These are phyloP conservation scores for Blepharisma japonicum DNA, from an alignment of 73 alveolate genomes.

Conservation along the genomic window DNA sequence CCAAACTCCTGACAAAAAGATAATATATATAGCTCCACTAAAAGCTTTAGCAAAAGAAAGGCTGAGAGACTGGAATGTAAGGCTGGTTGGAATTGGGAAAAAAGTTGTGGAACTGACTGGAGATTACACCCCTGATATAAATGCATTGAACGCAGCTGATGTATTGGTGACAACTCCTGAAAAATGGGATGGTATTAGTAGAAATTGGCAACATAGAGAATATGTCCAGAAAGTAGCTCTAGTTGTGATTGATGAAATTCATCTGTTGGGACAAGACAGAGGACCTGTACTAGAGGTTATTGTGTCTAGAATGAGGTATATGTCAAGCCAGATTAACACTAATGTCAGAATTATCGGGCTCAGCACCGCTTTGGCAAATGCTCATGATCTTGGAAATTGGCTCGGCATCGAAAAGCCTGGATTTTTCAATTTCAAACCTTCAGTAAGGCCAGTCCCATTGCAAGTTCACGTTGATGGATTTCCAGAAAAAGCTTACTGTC, in stretches of 20 bases:
- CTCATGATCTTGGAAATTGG: constrained; percentile 99
- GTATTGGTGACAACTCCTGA: constrained; percentile 96
- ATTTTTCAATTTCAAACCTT: constrained; percentile 98
- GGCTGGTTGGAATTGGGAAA: constrained; percentile 71
- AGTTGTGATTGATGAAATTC: constrained; percentile 99
- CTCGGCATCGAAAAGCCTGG: constrained; percentile 94
- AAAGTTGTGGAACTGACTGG: constrained; percentile 94
- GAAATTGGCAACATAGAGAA: constrained; percentile 98
- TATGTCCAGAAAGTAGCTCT: constrained; percentile 94
- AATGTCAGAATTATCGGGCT: constrained; percentile 90
- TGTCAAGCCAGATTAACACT: constrained; percentile 62
- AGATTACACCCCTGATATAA: constrained; percentile 97
- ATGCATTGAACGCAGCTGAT: constrained; percentile 56
- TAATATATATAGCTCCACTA: constrained; percentile 96
- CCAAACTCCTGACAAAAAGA: constrained; percentile 77
- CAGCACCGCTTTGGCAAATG: constrained; percentile 99
- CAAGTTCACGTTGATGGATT: constrained; percentile 98
- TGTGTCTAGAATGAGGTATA: constrained; percentile 94
- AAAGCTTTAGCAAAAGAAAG: constrained; percentile 99
- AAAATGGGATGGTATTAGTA: constrained; percentile 99
- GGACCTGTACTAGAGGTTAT: constrained; percentile 99
- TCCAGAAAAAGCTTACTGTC: constrained; percentile 80
- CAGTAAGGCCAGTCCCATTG: constrained; percentile 99
- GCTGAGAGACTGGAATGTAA: constrained; percentile 87
- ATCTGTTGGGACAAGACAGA: constrained; percentile 97